phyloP scores from a whole-genome alignment of 257 asterid genomes.

The Scutellaria barbata region DNA sequence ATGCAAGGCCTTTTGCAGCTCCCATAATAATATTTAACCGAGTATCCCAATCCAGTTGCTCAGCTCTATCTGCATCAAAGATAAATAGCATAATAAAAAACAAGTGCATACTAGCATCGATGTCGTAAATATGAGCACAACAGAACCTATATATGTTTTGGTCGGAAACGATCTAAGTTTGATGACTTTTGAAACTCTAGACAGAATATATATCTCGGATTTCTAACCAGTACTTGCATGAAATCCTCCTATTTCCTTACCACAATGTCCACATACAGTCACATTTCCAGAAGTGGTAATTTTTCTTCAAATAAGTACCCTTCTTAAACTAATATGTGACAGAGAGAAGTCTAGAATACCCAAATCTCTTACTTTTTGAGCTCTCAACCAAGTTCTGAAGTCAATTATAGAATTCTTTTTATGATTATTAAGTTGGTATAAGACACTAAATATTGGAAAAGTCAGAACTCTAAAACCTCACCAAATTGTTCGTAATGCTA shows the following conservation, averaged over 20 bases:
- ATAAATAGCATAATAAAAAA: constrained; percentile 29
- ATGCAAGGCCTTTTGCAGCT: constrained; percentile 93
- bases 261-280: background rate
- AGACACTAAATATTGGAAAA: background rate
- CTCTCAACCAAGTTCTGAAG: no score
- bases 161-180: background rate
- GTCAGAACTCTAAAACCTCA: constrained; percentile 5
- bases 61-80: constrained; percentile 68
- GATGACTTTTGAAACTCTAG: background rate
- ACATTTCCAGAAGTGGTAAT: background rate
- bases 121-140: constrained; percentile 8
- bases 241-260: constrained; percentile 9
- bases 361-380: constrained; percentile 1
- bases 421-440: constrained; percentile 20
- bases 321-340: background rate
- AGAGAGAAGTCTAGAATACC: background rate
- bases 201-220: constrained; percentile 1
- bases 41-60: constrained; percentile 92
- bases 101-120: constrained; percentile 7
- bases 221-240: background rate
- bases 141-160: constrained; percentile 8
- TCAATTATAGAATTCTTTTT: background rate
- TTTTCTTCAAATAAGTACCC: background rate
- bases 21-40: constrained; percentile 84
- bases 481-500: constrained; percentile 16